Base-by-base conservation (phyloP, 1,284 basidiomycete genomes). In the Ceratobasidium sp. region DNA sequence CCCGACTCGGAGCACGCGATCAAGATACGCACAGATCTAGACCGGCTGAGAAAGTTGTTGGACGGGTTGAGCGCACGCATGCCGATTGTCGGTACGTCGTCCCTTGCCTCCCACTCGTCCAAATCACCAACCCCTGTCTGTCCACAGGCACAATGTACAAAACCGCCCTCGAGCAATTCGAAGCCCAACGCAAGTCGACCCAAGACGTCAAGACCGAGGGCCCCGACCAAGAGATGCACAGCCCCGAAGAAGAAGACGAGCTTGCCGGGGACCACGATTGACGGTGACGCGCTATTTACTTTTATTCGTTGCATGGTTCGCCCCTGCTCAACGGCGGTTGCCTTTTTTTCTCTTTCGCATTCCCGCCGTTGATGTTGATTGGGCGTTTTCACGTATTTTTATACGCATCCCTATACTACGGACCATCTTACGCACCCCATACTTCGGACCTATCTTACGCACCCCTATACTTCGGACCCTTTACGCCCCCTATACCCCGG, bases 1-100 rank as follows among this genome's bases (percentile, higher is more conserved):
- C 66, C 66, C 66, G 39, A 71, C 19, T 71, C 66, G 41, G 66
- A 71, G 16, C 66, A 71, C 37, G 66, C 54, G 22, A 53, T 53
- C n/a, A 16, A 41, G 39, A 71, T 71, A 37, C 22, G 49, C 11
- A 8, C 54, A 2, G 66, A 71, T 37, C 48, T 71, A 41, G 66
- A 59, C 34, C 43, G 31, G 54, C 41, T 71, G 41, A 59, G 31
- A 22, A 24, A 24, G 29, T 48, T 71, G 34, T 46, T 71, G 34
- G 66, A 71, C 4, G n/a, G 37, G 7, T 37, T 71, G 19, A 51
- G 66, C 11, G 39, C n/a, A 9, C 14, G 41, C 22, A 71, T 71
- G 53, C 53, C 53, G 0, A 41, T 71, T 46, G 49, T 71, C 24
- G 53, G 66, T 71, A 51, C 22, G 66, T 59, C 24, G 24, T 8